Evolutionary conservation across 345 rosid genomes (phyloP), one percentile per base, ranked within the genome.

Genomic region (Eucalyptus tenuipes): DNA sequence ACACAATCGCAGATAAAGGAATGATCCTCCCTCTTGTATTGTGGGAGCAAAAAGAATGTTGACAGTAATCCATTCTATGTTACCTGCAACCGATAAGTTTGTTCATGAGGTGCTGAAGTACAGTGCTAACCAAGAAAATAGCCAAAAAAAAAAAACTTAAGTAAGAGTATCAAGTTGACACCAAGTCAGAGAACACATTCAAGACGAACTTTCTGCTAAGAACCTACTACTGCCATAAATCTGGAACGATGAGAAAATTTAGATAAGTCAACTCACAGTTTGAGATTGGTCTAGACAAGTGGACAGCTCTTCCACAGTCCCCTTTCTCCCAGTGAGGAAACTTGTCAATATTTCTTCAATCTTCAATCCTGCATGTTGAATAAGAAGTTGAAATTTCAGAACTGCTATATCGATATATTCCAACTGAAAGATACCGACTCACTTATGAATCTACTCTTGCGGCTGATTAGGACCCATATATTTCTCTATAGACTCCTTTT

Each of bases 401-500:
- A 75, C 82, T 75, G 45, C 82, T 37, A 37, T 37, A 37, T 75
- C 12, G 1, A 37, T 75, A 75, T 75, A 86, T 49, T n/a, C 57
- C 44, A 85, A 22, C 42, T 33, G 85, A 29, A 87, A 71, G 49
- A 49, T 88, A 13, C 40, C 13, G 7, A 61, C 87, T 49, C 49
- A 66, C 55, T 88, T 90, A 91, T 91, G 89, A 87, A 92, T 90
- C 87, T 89, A 89, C 53, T 93, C 93, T 49, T 85, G 89, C 10
- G 92, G 92, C 88, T 89, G 91, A 87, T 92, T 86, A 33, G 98
- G 97, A 87, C 97, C 99, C 88, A 94, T 91, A 92, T 98, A 98
- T 90, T 98, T 98, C 93, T 98, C 98, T 95, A 96, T 95, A n/a
- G 98, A 98, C 91, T 98, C 99, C 91, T 95, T 96, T 91, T 97